A percentile compares a stretch with the other conserved stretches of the same genome.
These are phyloP conservation scores for Mycena galericulata DNA, from an alignment of 768 basidiomycete genomes.

Conservation along the genomic window DNA sequence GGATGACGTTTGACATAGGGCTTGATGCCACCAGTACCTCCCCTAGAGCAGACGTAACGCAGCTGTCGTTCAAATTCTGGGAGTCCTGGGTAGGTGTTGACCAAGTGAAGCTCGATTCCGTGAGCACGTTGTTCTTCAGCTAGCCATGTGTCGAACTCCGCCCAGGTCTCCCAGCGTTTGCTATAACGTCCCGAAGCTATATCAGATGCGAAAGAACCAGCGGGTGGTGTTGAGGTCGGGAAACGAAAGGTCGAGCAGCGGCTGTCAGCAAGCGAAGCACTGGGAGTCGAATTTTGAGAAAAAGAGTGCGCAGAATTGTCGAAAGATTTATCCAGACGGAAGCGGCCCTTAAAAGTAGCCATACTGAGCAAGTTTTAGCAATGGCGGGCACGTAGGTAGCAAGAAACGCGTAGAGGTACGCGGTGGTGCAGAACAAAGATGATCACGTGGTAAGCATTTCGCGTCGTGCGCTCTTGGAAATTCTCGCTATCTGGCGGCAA, in stretches of 20 bases:
- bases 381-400: too few relatives aligned
- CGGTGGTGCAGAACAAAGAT: too few relatives aligned
- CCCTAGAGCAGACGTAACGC: not conserved
- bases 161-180: not conserved
- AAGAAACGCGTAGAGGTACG: too few relatives aligned
- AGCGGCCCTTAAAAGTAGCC: too few relatives aligned
- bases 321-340: too few relatives aligned
- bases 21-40: not conserved
- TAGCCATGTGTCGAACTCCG: not conserved
- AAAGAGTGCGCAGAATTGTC: too few relatives aligned
- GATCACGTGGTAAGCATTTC: too few relatives aligned
- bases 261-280: not conserved
- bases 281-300: not conserved
- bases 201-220: not conserved
- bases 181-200: not conserved
- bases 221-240: not conserved
- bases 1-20: not conserved
- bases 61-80: not conserved
- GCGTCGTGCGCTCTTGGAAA: too few relatives aligned
- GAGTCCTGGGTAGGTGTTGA: not conserved
- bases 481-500: too few relatives aligned
- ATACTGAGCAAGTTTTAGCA: too few relatives aligned
- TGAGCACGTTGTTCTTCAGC: not conserved
- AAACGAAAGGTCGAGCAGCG: too few relatives aligned
- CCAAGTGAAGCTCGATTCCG: not conserved